phyloP scores from a whole-genome alignment of 768 basidiomycete genomes.

The Amanita phalloides region DNA sequence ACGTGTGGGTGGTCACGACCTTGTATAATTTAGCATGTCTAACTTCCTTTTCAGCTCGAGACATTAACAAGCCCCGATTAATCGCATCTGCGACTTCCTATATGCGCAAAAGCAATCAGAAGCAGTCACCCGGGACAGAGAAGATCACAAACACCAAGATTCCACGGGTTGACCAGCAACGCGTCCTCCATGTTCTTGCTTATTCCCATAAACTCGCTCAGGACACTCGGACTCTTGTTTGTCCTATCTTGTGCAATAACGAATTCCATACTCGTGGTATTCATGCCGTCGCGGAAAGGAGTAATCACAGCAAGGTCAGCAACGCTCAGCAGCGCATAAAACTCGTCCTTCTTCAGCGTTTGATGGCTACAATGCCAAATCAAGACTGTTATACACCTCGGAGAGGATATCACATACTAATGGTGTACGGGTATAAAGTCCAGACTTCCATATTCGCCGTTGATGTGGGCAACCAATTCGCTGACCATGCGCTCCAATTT shows the following conservation, averaged over 20 bases:
- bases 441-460: constrained; percentile 87
- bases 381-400: neutral
- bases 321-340: constrained; percentile 87
- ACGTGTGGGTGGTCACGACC: constrained; percentile 85
- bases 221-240: constrained; percentile 74
- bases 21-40: constrained; percentile 74
- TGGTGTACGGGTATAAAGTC: constrained; percentile 98
- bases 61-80: constrained; percentile 80
- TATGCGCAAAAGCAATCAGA: neutral
- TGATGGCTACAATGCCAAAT: constrained; percentile 59
- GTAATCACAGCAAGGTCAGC: constrained; percentile 95
- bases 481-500: constrained; percentile 91
- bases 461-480: constrained; percentile 90
- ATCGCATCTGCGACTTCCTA: constrained; percentile 87
- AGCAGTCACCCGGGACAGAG: neutral
- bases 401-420: constrained; percentile 52
- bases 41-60: constrained; percentile 55
- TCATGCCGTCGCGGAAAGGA: constrained; percentile 95
- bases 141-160: constrained; percentile 57
- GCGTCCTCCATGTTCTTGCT: constrained; percentile 86
- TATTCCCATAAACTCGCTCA: constrained; percentile 98
- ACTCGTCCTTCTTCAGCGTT: constrained; percentile 94
- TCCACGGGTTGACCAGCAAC: constrained; percentile 92
- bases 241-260: constrained; percentile 87
- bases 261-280: constrained; percentile 98